phyloP scores from a whole-genome alignment of 2,329 filamentous ascomycete genomes.

The Pyricularia sp. region DNA sequence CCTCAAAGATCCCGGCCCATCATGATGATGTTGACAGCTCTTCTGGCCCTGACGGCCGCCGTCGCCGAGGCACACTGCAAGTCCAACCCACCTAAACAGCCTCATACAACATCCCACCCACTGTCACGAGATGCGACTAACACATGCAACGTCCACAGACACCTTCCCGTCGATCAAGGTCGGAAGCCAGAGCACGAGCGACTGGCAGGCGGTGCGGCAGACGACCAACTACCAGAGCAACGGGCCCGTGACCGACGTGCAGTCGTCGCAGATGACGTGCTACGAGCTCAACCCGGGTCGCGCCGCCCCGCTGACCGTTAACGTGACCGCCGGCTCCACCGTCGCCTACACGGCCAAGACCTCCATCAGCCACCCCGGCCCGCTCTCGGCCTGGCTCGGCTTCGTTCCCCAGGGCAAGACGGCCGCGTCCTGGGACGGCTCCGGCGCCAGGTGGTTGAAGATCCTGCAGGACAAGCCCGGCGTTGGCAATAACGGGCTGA shows the following conservation, averaged over 20 bases:
- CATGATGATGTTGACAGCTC: constrained; percentile 17
- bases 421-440: constrained; percentile 26
- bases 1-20: background rate
- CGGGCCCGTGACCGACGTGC: constrained; percentile 37
- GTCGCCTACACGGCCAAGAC: constrained; percentile 30
- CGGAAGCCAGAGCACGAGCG: constrained; percentile 19
- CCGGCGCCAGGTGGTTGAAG: constrained; percentile 31
- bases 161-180: constrained; percentile 30
- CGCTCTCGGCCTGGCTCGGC: constrained; percentile 30
- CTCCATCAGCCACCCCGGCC: constrained; percentile 28
- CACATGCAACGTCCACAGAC: constrained; percentile 19
- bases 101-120: background rate
- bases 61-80: constrained; percentile 28
- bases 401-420: constrained; percentile 26
- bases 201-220: constrained; percentile 37
- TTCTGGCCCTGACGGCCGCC: constrained; percentile 14
- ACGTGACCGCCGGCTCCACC: constrained; percentile 31
- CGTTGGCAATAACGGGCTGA: constrained; percentile 21
- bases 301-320: constrained; percentile 29
- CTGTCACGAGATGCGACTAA: too few species aligned
- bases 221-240: constrained; percentile 41
- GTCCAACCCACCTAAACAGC: constrained; percentile 6
- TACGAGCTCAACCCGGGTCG: constrained; percentile 32
- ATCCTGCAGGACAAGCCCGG: constrained; percentile 29
- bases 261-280: constrained; percentile 38